Evolutionary conservation across 257 asterid species (phyloP).

Genomic region (Ophiorrhiza pumila): DNA sequence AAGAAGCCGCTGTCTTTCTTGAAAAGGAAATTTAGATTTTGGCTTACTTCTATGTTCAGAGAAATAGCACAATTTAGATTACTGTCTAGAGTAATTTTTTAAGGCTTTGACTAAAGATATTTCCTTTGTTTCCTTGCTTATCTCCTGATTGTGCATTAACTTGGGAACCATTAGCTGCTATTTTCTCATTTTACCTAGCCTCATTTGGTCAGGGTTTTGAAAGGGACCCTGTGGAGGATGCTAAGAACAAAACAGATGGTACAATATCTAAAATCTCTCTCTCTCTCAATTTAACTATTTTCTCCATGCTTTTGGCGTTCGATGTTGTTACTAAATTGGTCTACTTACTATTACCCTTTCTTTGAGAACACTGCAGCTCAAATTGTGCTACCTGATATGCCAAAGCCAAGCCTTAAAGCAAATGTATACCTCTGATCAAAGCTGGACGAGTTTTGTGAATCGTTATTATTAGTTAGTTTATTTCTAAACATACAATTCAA

Average conservation of each 20-base stretch:
- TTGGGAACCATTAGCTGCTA: conserved; percentile 16
- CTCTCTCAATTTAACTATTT: conserved; percentile 4
- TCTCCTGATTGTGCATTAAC: neutral
- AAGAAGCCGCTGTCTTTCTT: neutral
- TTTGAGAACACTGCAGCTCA: conserved; percentile 39
- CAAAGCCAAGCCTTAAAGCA: conserved; percentile 38
- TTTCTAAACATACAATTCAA: neutral
- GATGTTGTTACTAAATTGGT: neutral
- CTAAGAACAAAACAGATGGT: conserved; percentile 55
- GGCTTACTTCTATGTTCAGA: neutral
- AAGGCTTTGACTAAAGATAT: neutral
- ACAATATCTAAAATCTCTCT: conserved; percentile 14
- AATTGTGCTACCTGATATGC: conserved; percentile 36
- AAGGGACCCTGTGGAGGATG: conserved; percentile 34
- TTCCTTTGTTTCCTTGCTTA: neutral
- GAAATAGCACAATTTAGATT: neutral
- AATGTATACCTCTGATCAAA: conserved; percentile 28
- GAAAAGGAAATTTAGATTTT: neutral
- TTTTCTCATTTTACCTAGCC: conserved; percentile 22
- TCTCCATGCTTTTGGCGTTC: neutral
- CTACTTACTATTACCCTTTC: conserved; percentile 16
- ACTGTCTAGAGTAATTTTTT: neutral
- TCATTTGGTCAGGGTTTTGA: conserved; percentile 49
- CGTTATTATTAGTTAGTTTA: neutral
- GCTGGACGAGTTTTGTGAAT: neutral